A percentile compares a stretch with the other conserved stretches of the same genome.
Evolutionary conservation across 768 basidiomycete species (phyloP).

Genomic region (Hydnomerulius pinastri): DNA sequence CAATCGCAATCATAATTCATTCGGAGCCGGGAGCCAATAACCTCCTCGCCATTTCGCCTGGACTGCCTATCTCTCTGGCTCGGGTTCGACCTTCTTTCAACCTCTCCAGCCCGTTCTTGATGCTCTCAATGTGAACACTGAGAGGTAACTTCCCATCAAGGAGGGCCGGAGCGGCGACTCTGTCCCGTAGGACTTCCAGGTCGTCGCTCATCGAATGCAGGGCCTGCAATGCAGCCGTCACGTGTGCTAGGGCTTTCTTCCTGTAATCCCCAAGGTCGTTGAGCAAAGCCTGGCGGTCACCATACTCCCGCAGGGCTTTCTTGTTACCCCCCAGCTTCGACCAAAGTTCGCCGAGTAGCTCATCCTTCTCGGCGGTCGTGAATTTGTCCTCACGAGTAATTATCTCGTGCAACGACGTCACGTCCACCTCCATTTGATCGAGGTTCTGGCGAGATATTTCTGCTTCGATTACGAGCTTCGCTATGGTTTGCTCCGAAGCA

Average conservation of each 20-base stretch:
- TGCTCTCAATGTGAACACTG: slow-evolving; percentile 77
- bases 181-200: slow-evolving; percentile 74
- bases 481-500: slow-evolving; percentile 51
- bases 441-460: slow-evolving; percentile 57
- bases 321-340: slow-evolving; percentile 66
- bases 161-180: slow-evolving; percentile 68
- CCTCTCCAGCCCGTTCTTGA: slow-evolving; percentile 60
- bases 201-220: slow-evolving; percentile 67
- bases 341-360: slow-evolving; percentile 70
- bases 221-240: slow-evolving; percentile 63
- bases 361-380: slow-evolving; percentile 44
- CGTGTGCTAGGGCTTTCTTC: slow-evolving; percentile 62
- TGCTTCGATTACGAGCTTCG: slow-evolving; percentile 66
- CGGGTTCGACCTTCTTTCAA: slow-evolving; percentile 53
- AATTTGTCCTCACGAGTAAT: slow-evolving; percentile 57
- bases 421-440: slow-evolving; percentile 60
- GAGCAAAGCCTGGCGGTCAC: slow-evolving; percentile 54
- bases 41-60: slow-evolving; percentile 31
- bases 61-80: slow-evolving; percentile 51
- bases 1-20: not conserved
- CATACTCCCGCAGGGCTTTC: slow-evolving; percentile 47
- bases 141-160: slow-evolving; percentile 60
- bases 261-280: slow-evolving; percentile 57
- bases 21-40: slow-evolving; percentile 19
- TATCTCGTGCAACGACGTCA: slow-evolving; percentile 57